Evolutionary conservation across 768 basidiomycete species (phyloP), one percentile per base, ranked within the genome.

Genomic region (Tubosaeta sp.): DNA sequence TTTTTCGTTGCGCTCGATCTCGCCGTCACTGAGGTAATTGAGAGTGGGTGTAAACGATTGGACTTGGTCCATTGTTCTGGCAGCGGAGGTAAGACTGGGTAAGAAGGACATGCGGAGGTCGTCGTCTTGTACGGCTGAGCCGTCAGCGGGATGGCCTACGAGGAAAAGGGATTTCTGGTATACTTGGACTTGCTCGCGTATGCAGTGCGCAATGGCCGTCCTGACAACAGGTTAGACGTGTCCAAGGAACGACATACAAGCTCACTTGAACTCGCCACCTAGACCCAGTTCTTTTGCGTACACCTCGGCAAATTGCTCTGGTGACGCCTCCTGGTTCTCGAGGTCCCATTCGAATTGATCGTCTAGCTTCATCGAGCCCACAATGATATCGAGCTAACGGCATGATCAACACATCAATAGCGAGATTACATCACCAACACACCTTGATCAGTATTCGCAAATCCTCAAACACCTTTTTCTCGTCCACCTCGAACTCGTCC

Each of bases 271-370:
- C 66, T 99, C 96, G 8, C 93, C 91, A 24, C 79, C 80, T 22
- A 99, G 71, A 5, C 96, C 96, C 21, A 99, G 72, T 57, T 99
- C 96, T 19, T 81, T 80, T 2, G 83, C 74, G 64, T 96, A 95
- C 1, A 86, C 77, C 55, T 88, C 86, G 7, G 96, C 92, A 68
- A 98, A 98, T 22, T 87, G 84, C 69, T 99, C 96, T 0, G 95
- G 94, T 0, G 86, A 87, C 3, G 90, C 86, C 41, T 78, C 76
- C 19, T 74, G 70, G 49, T 88, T 92, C 58, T 86, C 86, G 32
- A 97, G 69, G 67, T 99, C 95, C 96, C 96, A 99, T 66, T 98
- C 96, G 62, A 98, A 95, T 62, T 94, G 89, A 69, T 99, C 96
- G 49, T 92, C 89, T 21, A 99, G 79, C 68, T 94, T 94, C 73